phyloP scores from a whole-genome alignment of 2,329 filamentous ascomycete species.

The Fusarium phyllophilum region DNA sequence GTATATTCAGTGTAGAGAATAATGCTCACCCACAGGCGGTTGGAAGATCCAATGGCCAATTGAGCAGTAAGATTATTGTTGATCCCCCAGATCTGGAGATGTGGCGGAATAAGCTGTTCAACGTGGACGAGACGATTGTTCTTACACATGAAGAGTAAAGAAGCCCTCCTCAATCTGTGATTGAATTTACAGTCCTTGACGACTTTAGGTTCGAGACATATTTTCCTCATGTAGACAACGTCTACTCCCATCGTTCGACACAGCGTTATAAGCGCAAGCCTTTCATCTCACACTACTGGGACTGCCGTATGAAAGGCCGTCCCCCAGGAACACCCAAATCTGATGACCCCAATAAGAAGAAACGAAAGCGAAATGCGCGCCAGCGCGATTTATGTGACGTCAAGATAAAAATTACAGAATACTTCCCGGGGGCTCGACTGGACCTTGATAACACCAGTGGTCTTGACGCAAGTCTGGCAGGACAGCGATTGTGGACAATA shows the following conservation, averaged over 20 bases:
- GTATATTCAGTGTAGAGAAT: constrained; percentile 1
- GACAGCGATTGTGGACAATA: constrained; percentile 75
- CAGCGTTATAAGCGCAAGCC: constrained; percentile 84
- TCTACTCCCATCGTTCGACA: constrained; percentile 85
- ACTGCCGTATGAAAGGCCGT: constrained; percentile 82
- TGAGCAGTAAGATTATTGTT: constrained; percentile 66
- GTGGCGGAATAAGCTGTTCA: constrained; percentile 79
- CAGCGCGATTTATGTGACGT: constrained; percentile 85
- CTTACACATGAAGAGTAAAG: constrained; percentile 77
- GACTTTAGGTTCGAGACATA: constrained; percentile 76
- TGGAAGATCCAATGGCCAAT: constrained; percentile 58
- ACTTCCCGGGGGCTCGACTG: constrained; percentile 67
- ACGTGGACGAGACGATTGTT: constrained; percentile 77
- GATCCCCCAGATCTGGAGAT: constrained; percentile 73
- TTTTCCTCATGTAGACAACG: constrained; percentile 85
- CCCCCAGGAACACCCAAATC: constrained; percentile 83
- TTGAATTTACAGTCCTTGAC: neutral
- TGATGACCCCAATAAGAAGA: constrained; percentile 83
- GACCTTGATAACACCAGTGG: constrained; percentile 34
- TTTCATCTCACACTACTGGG: constrained; percentile 87
- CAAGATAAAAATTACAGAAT: constrained; percentile 87
- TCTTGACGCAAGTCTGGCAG: constrained; percentile 46
- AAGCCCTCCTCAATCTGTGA: too few relatives aligned
- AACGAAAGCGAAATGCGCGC: constrained; percentile 78
- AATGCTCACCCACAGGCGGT: neutral